Conservation (phyloP, 371 early-diverging fungal species). For the Sporodiniella umbellata region DNA sequence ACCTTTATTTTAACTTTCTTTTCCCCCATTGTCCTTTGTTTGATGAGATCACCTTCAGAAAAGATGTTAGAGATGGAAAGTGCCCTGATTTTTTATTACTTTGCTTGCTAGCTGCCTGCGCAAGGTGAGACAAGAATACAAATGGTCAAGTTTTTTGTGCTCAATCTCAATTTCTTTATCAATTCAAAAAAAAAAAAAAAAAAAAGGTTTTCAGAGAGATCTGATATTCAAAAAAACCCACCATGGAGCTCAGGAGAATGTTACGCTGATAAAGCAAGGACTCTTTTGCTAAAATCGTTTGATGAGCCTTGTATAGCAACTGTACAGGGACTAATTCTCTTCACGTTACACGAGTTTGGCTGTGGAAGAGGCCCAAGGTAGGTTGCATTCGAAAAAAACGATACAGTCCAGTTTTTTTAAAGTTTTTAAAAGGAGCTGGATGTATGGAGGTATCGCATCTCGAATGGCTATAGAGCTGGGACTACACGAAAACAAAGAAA, state of each 20-base stretch:
- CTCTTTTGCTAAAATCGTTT: slow-evolving; percentile 21
- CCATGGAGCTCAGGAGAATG: slow-evolving; percentile 49
- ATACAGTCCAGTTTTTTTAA: too few species aligned
- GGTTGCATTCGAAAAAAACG: too few species aligned
- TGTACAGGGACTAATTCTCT: slow-evolving; percentile 50
- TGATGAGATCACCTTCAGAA: slow-evolving; percentile 32
- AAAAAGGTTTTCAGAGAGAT: slow-evolving; percentile 35
- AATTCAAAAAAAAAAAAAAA: too few species aligned
- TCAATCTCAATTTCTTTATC: too few species aligned
- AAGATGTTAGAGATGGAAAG: slow-evolving; percentile 21
- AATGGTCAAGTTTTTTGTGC: too few species aligned
- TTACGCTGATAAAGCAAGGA: slow-evolving; percentile 39
- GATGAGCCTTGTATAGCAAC: slow-evolving; percentile 52
- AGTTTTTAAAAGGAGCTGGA: slow-evolving; percentile 71
- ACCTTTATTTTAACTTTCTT: slow-evolving; percentile 50
- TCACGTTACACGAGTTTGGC: slow-evolving; percentile 61
- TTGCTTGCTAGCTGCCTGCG: slow-evolving; percentile 32
- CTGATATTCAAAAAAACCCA: slow-evolving; percentile 36
- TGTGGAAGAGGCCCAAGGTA: slow-evolving; percentile 56
- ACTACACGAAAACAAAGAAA: slow-evolving; percentile 49
- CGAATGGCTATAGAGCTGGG: slow-evolving; percentile 59
- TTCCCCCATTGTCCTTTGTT: slow-evolving; percentile 49
- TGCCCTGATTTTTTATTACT: slow-evolving; percentile 37
- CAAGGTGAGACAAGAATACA: slow-evolving; percentile 26
- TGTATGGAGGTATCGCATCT: slow-evolving; percentile 68